Conservation (phyloP, 306 rosid species). For the Bauhinia variegata region DNA sequence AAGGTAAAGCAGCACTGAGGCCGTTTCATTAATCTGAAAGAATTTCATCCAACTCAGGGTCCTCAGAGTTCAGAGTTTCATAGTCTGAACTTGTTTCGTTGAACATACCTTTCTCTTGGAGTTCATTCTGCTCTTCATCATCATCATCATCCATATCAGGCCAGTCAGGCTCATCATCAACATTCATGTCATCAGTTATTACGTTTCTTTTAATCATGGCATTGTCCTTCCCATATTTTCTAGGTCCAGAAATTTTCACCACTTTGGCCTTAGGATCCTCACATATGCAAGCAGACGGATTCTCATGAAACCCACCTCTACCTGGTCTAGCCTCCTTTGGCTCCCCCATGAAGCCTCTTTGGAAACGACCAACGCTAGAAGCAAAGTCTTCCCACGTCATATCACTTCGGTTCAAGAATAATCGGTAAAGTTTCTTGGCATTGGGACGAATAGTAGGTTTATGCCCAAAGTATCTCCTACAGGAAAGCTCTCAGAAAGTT, state of each 20-base stretch:
- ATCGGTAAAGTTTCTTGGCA: slow-evolving; percentile 81
- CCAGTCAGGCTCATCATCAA: slow-evolving; percentile 68
- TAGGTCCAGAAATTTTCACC: slow-evolving; percentile 43
- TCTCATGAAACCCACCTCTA: slow-evolving; percentile 96
- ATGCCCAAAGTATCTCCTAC: slow-evolving; percentile 95
- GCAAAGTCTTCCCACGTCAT: slow-evolving; percentile 92
- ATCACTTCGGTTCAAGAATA: slow-evolving; percentile 71
- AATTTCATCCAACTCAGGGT: slow-evolving; percentile 87
- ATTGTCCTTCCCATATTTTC: slow-evolving; percentile 62
- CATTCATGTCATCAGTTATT: slow-evolving; percentile 45
- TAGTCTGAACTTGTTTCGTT: slow-evolving; percentile 64
- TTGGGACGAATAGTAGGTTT: slow-evolving; percentile 99
- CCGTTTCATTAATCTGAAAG: slow-evolving; percentile 70
- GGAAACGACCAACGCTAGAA: slow-evolving; percentile 69
- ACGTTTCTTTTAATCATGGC: slow-evolving; percentile 44
- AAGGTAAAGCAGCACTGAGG: slow-evolving; percentile 21
- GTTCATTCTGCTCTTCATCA: slow-evolving; percentile 68
- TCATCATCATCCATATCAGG: slow-evolving; percentile 69
- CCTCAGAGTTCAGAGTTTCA: slow-evolving; percentile 67
- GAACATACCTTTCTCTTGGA: slow-evolving; percentile 53
- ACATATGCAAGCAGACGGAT: slow-evolving; percentile 90
- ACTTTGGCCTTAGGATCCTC: slow-evolving; percentile 66
- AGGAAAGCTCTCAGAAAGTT: slow-evolving; percentile 34
- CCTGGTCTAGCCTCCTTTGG: slow-evolving; percentile 94
- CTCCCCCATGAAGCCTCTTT: slow-evolving; percentile 95